Base-by-base conservation (phyloP, 78 protist genomes). In the Speleostelium caveatum region DNA sequence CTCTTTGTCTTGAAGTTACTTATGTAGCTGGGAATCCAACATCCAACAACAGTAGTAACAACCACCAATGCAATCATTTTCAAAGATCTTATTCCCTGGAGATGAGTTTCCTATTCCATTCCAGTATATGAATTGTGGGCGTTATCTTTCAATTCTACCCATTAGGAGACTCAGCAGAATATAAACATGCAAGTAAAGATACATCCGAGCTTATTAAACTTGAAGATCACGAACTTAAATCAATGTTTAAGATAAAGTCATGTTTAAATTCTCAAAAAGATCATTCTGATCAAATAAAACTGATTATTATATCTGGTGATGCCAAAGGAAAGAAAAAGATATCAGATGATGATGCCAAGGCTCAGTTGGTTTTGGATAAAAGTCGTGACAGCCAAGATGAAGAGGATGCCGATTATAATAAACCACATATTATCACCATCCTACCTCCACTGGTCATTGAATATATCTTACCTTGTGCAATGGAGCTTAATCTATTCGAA, bases 71-170 rank as follows among this genome's bases (percentile, higher is more conserved):
- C 72, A n/a, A n/a, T n/a, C n/a, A n/a, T n/a, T n/a, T n/a, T 38
- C 67, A 7, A 42, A 56, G 19, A 69, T 83, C 3, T n/a, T 83
- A 10, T 83, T 83, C 61, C 91, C 91, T 7, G 38, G 36, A 2
- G 91, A 83, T n/a, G 91, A 83, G 2, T 69, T 56, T 19, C 77
- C 79, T 8, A 26, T 83, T 30, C 91, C 91, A 35, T n/a, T 83
- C 1, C 79, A 56, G n/a, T 69, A 69, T 60, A n/a, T 83, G 4
- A 83, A 83, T 41, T 36, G 56, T 36, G 53, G 66, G 36, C 55
- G 41, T 35, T 53, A 42, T 26, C 30, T 83, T 12, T 83, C 91
- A 4, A 83, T 83, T 45, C 36, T 83, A 16, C 91, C 91, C 41
- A 69, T 68, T 33, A n/a, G 26, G 53, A 17, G 91, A 71, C 26